Evolutionary conservation across 73 alveolate species (phyloP).

Genomic region (Paramecium caudatum): DNA sequence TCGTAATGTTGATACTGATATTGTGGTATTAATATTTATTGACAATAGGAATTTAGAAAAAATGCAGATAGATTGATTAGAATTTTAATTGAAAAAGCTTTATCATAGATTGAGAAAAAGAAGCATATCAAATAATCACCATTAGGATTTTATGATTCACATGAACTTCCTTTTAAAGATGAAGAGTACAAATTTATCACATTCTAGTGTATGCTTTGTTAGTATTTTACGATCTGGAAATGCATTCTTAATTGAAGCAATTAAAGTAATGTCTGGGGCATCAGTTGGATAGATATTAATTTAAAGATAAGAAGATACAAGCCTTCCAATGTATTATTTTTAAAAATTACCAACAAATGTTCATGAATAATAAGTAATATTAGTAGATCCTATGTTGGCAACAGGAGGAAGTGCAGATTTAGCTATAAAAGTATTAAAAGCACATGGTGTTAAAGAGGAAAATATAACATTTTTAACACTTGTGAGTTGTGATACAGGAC

Average conservation of each 20-base stretch:
- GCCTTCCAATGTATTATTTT: slow-evolving; percentile 81
- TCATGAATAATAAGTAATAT: slow-evolving; percentile 77
- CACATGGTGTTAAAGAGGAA: slow-evolving; percentile 83
- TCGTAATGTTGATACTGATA: slow-evolving; percentile 57
- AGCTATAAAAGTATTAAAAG: slow-evolving; percentile 79
- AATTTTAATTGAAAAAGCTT: slow-evolving; percentile 83
- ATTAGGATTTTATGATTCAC: slow-evolving; percentile 78
- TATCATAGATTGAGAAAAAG: slow-evolving; percentile 79
- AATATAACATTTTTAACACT: slow-evolving; percentile 87
- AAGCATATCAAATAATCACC: slow-evolving; percentile 77
- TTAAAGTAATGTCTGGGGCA: slow-evolving; percentile 82
- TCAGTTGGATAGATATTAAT: slow-evolving; percentile 85
- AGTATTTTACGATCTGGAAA: slow-evolving; percentile 92
- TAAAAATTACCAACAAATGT: slow-evolving; percentile 84
- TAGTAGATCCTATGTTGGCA: slow-evolving; percentile 93
- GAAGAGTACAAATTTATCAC: slow-evolving; percentile 66
- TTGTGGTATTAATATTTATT: slow-evolving; percentile 28
- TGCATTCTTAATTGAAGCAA: slow-evolving; percentile 81
- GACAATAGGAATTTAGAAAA: slow-evolving; percentile 77
- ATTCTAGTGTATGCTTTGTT: slow-evolving; percentile 71
- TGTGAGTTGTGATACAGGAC: slow-evolving; percentile 86
- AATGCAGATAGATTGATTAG: slow-evolving; percentile 85
- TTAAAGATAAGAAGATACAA: slow-evolving; percentile 85
- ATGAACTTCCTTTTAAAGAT: slow-evolving; percentile 76
- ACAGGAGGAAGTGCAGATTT: slow-evolving; percentile 87